phyloP scores from a whole-genome alignment of 139 green algal species.

The Picochlorum sp. region DNA sequence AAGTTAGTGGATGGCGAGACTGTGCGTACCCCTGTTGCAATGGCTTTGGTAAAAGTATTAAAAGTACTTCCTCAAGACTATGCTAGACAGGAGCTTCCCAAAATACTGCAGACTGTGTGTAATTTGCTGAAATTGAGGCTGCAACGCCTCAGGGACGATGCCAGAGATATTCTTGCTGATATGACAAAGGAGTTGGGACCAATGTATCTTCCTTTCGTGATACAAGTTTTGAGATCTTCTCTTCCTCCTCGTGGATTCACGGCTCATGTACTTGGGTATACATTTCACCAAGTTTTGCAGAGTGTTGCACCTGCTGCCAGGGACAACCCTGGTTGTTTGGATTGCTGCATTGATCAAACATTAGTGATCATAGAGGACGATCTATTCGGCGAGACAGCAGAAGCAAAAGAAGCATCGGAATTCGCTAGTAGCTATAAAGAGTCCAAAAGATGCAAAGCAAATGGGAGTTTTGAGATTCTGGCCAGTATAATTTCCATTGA shows the following conservation, averaged over 20 bases:
- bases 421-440: slow-evolving; percentile 73
- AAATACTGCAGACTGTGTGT: slow-evolving; percentile 48
- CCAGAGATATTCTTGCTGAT: slow-evolving; percentile 55
- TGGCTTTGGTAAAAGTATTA: slow-evolving; percentile 73
- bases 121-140: slow-evolving; percentile 51
- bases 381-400: slow-evolving; percentile 60
- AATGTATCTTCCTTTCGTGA: slow-evolving; percentile 45
- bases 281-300: slow-evolving; percentile 63
- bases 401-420: slow-evolving; percentile 59
- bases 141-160: slow-evolving; percentile 65
- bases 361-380: slow-evolving; percentile 71
- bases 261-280: slow-evolving; percentile 82
- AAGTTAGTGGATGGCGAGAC: slow-evolving; percentile 37
- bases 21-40: slow-evolving; percentile 56
- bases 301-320: slow-evolving; percentile 15
- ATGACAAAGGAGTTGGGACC: slow-evolving; percentile 64
- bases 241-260: slow-evolving; percentile 63
- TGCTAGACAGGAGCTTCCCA: slow-evolving; percentile 49
- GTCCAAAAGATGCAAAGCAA: slow-evolving; percentile 49
- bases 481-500: slow-evolving; percentile 47
- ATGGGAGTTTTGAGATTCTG: slow-evolving; percentile 68
- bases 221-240: slow-evolving; percentile 31
- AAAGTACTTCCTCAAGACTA: slow-evolving; percentile 54
- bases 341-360: slow-evolving; percentile 41
- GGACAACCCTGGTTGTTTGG: slow-evolving; percentile 32